Conservation (phyloP, 495 filamentous ascomycete species). For the Penicillium steckii region DNA sequence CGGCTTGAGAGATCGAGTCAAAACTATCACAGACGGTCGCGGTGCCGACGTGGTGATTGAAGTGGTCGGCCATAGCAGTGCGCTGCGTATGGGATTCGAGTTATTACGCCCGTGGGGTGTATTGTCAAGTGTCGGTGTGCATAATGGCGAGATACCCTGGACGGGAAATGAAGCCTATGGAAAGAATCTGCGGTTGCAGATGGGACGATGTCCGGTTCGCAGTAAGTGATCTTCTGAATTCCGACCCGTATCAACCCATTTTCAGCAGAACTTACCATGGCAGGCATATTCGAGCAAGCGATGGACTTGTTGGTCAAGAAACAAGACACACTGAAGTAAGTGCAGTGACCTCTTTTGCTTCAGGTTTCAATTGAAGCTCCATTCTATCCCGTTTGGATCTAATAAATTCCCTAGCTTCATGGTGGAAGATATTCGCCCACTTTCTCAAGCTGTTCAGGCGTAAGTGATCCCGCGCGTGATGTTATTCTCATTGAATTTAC, state of each 20-base stretch:
- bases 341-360: neutral
- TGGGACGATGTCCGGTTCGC: conserved; percentile 85
- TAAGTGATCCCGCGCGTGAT: too few species aligned
- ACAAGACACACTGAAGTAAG: conserved; percentile 33
- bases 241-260: too few species aligned
- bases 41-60: conserved; percentile 88
- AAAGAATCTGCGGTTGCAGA: conserved; percentile 85
- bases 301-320: conserved; percentile 64
- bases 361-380: too few species aligned
- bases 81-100: conserved; percentile 77
- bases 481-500: too few species aligned
- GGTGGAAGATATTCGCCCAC: conserved; percentile 35
- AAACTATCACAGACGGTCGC: conserved; percentile 70
- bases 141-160: conserved; percentile 87
- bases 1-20: conserved; percentile 53
- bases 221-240: conserved; percentile 13
- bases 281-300: conserved; percentile 53
- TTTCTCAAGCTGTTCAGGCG: conserved; percentile 36
- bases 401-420: conserved; percentile 29
- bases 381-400: too few species aligned
- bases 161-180: conserved; percentile 80
- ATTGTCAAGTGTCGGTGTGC: conserved; percentile 82
- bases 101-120: conserved; percentile 81
- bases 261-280: neutral
- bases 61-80: conserved; percentile 76